Percentiles rank a stretch among this genome's conserved stretches.
These are phyloP conservation scores for Phytophthora pseudosyringae DNA, from an alignment of 352 stramenopile genomes.

Conservation along the genomic window DNA sequence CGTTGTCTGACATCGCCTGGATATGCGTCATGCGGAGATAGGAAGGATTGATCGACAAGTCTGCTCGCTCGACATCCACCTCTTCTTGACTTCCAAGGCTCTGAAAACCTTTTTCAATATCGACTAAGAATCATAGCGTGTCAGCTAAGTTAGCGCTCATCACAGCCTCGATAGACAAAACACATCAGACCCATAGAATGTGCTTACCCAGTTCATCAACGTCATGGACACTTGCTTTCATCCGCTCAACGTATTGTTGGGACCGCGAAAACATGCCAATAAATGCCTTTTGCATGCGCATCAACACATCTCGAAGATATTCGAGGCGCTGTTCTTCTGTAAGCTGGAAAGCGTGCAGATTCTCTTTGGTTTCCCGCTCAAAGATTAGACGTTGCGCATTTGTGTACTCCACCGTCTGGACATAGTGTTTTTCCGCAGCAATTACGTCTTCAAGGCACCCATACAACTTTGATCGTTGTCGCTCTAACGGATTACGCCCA, in stretches of 20 bases:
- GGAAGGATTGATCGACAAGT: slow-evolving; percentile 66
- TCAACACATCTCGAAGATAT: slow-evolving; percentile 77
- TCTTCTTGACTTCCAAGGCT: slow-evolving; percentile 57
- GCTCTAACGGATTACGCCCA: slow-evolving; percentile 63
- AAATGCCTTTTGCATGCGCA: slow-evolving; percentile 71
- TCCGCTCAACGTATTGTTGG: slow-evolving; percentile 49
- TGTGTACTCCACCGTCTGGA: slow-evolving; percentile 68
- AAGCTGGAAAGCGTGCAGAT: slow-evolving; percentile 80
- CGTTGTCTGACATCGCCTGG: slow-evolving; percentile 71
- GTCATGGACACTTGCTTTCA: slow-evolving; percentile 54
- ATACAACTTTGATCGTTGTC: slow-evolving; percentile 70
- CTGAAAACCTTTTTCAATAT: slow-evolving; percentile 80
- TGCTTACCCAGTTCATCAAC: slow-evolving; percentile 77
- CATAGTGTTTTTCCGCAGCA: slow-evolving; percentile 70
- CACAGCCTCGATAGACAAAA: not conserved
- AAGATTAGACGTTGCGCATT: slow-evolving; percentile 72
- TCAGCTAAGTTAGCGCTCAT: not conserved
- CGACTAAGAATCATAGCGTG: slow-evolving; percentile 39
- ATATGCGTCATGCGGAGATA: slow-evolving; percentile 74
- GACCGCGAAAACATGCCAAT: slow-evolving; percentile 53
- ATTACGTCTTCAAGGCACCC: slow-evolving; percentile 71
- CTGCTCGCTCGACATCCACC: slow-evolving; percentile 47
- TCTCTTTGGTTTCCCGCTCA: slow-evolving; percentile 79
- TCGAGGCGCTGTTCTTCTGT: slow-evolving; percentile 86
- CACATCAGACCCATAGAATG: not conserved